Base-by-base conservation (phyloP, 768 basidiomycete species). In the Dacryopinax spathularia region DNA sequence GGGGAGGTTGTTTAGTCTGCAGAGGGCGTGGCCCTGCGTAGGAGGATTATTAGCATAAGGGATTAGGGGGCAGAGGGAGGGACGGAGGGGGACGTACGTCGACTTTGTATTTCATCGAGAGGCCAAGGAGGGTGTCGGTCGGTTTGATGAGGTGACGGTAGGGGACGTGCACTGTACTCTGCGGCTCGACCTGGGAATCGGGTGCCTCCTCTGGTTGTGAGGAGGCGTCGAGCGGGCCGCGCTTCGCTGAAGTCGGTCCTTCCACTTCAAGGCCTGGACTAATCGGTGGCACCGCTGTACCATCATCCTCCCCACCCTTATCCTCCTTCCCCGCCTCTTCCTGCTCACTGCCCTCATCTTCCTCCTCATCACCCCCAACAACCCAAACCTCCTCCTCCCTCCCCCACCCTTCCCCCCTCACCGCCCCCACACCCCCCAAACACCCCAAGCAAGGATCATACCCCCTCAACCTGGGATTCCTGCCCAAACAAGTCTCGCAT, bases 1-100 rank as follows among this genome's bases (percentile, higher is more conserved):
- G 0, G 87, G 84, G 13, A 90, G 78, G 43, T 79, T 80, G 69
- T 89, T 90, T 15, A 87, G 73, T 20, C 75, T 81, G 70, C 86
- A 88, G 2, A 90, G 75, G 35, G 80, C 76, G 33, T 80, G 79
- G 39, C 79, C 82, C 86, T 83, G 44, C 35, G 65, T 22, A 68
- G 65, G 59, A 48, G 63, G 20, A 27, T 15, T 22, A 3, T 34
- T 48, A 25, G 15, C 56, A 9, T 1, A 27, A 33, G 16, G 37
- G 25, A 31, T 59, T 36, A 33, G 33, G n/a, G 35, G 56, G 43
- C 27, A 20, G n/a, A 27, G 18, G 33, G 63, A 25, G 29, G 25
- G 43, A 34, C 44, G 20, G 22, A 33, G 33, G 4, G 29, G 16
- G 31, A 77, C 85, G 68, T 70, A 86, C 87, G 69, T 88, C 79